A percentile compares a stretch with the other conserved stretches of the same genome.
Evolutionary conservation across 495 filamentous ascomycete species (phyloP).

Genomic region (Podospora bellae-mahoneyi): DNA sequence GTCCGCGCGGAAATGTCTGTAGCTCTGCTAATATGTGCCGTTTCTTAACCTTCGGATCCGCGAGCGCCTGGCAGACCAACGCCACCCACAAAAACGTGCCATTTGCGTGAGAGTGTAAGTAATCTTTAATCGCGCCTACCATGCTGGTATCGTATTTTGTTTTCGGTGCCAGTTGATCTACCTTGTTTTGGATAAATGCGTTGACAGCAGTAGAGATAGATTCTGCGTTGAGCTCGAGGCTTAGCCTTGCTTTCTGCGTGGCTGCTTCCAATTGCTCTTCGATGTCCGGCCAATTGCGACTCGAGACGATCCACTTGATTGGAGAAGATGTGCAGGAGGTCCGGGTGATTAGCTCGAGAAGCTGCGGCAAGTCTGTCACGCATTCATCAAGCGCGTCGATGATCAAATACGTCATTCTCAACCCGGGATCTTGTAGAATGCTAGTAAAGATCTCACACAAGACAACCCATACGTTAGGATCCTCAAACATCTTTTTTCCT

Average conservation of each 20-base stretch:
- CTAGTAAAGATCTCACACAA: conserved; percentile 30
- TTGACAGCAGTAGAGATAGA: conserved; percentile 24
- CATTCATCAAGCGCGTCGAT: conserved; percentile 54
- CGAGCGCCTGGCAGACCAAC: conserved; percentile 27
- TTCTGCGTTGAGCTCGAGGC: conserved; percentile 34
- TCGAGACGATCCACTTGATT: conserved; percentile 42
- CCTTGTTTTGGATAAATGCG: conserved; percentile 36
- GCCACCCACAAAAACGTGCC: conserved; percentile 7
- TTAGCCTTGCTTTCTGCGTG: conserved; percentile 22
- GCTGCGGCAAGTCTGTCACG: conserved; percentile 22
- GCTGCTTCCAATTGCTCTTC: conserved; percentile 27
- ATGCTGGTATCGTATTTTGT: conserved; percentile 10
- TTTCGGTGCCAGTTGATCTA: conserved; percentile 12
- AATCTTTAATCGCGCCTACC: neutral
- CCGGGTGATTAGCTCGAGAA: conserved; percentile 36
- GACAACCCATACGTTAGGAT: conserved; percentile 28
- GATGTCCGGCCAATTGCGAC: conserved; percentile 24
- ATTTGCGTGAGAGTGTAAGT: conserved; percentile 17
- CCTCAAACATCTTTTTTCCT: conserved; percentile 8
- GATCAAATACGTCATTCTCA: conserved; percentile 32
- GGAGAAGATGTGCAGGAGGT: conserved; percentile 11
- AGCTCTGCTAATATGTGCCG: conserved; percentile 16
- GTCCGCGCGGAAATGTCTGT: conserved; percentile 18
- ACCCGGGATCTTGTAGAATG: conserved; percentile 32
- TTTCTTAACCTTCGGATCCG: neutral